Conservation (phyloP, 2,329 filamentous ascomycete species). For the Bipolaris gigantea region DNA sequence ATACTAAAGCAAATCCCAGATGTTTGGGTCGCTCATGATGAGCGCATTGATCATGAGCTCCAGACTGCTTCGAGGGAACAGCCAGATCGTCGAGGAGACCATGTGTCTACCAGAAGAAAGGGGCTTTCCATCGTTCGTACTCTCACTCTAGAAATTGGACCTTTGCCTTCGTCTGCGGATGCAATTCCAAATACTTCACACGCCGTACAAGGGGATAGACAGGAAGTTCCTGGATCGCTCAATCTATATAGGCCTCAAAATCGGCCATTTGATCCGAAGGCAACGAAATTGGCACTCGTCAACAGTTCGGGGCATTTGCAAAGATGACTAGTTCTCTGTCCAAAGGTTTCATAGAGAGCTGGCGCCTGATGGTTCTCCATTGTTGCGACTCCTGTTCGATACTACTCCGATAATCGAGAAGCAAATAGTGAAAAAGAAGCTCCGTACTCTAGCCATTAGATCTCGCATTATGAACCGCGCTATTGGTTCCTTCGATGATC, state of each 20-base stretch:
- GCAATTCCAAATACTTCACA: background rate
- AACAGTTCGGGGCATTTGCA: background rate
- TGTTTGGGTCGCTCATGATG: conserved; percentile 11
- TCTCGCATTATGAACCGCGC: background rate
- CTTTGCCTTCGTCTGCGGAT: conserved; percentile 6
- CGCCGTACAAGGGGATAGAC: background rate
- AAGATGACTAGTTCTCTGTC: background rate
- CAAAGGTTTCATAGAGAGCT: background rate
- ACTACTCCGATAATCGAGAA: conserved; percentile 1
- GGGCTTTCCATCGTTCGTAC: background rate
- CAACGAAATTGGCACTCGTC: background rate
- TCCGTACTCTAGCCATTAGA: background rate
- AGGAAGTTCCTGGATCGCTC: background rate
- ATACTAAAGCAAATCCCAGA: background rate
- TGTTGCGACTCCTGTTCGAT: conserved; percentile 12
- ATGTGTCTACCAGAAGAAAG: background rate
- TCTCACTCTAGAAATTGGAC: conserved; percentile 12
- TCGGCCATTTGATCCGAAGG: background rate
- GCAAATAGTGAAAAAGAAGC: conserved; percentile 2
- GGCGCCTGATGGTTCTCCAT: conserved; percentile 13
- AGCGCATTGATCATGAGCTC: conserved; percentile 17
- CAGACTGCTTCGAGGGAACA: background rate
- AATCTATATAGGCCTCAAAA: background rate
- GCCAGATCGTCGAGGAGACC: background rate
- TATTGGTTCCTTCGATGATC: background rate